Conservation (phyloP, 441 rosid species). For the Capsella rubella region DNA sequence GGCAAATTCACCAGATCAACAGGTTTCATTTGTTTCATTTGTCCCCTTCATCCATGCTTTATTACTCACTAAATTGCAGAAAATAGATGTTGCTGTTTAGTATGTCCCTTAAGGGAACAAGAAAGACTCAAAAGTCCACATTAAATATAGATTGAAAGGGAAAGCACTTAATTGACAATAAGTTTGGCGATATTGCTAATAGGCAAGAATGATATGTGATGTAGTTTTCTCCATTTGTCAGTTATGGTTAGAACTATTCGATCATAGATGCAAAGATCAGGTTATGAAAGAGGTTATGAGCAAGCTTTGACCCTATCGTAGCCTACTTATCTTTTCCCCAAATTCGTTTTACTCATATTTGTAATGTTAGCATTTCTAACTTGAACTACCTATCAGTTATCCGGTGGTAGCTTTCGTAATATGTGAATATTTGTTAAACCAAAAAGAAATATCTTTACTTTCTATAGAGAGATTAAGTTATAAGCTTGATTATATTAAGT, state of each 20-base stretch:
- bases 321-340: background rate
- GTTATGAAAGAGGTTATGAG: slow-evolving; percentile 10
- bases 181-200: slow-evolving; percentile 12
- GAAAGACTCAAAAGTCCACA: slow-evolving; percentile 1
- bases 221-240: slow-evolving; percentile 9
- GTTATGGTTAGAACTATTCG: slow-evolving; percentile 18
- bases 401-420: slow-evolving; percentile 28
- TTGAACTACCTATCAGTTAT: slow-evolving; percentile 20
- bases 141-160: slow-evolving; percentile 7
- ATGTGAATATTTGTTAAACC: slow-evolving; percentile 24
- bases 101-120: slow-evolving; percentile 1
- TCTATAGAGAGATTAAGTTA: slow-evolving; percentile 11
- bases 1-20: slow-evolving; percentile 82
- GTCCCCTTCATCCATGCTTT: slow-evolving; percentile 28
- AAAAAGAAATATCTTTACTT: slow-evolving; percentile 2
- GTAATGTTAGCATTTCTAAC: slow-evolving; percentile 12
- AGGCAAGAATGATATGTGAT: background rate
- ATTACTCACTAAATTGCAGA: slow-evolving; percentile 24
- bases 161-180: background rate
- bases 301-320: slow-evolving; percentile 11
- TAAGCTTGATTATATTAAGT: slow-evolving; percentile 18
- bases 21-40: slow-evolving; percentile 56
- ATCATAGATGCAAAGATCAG: slow-evolving; percentile 8
- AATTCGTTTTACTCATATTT: slow-evolving; percentile 17
- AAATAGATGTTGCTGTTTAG: slow-evolving; percentile 23